Evolutionary conservation across 495 filamentous ascomycete species (phyloP), one percentile per base, ranked within the genome.

Genomic region (Ramalina peruviana): DNA sequence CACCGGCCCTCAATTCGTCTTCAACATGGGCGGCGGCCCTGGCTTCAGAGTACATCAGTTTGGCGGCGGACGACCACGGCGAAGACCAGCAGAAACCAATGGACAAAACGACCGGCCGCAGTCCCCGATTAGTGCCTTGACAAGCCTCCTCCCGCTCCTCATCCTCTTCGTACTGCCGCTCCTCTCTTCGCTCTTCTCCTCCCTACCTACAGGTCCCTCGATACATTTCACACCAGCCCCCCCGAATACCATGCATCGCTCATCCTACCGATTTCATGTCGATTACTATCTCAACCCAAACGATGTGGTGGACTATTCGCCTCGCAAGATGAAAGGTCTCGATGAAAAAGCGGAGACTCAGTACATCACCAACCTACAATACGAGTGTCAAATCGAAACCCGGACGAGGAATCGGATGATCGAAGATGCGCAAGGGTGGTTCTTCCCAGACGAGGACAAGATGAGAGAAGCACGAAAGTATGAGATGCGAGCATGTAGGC

Each of bases 121-220:
- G 52, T 67, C 74, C 53, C 50, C 60, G 51, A 61, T 68, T 66
- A 46, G 70, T 65, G 59, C 64, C 54, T 40, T 79, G 56, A 67
- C 73, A 60, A 64, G 85, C 70, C 71, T 97, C 6, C 71, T 97
- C 3, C 92, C 90, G 19, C 79, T 98, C 46, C 70, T 96, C 21
- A 68, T 96, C 38, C 80, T 98, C 51, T 90, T 98, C 64, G 60
- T 96, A 40, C 76, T 97, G 48, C 92, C 92, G 1, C 70, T 95
- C 3, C 72, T 97, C 37, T 85, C 85, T 7, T 85, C 82, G 7
- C 65, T 94, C 19, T 88, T 96, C 62, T 79, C 77, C 27, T 78
- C 77, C 46, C 63, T 69, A 38, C 71, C 76, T n/a, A 48, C 73
- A 3, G 78, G 79, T 6, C 88, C 89, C 5, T 66, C 70, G 7